Percentiles rank a stretch among this genome's conserved stretches.
Evolutionary conservation across 1,284 basidiomycete genomes (phyloP).

Genomic region (Pascua guehoae): DNA sequence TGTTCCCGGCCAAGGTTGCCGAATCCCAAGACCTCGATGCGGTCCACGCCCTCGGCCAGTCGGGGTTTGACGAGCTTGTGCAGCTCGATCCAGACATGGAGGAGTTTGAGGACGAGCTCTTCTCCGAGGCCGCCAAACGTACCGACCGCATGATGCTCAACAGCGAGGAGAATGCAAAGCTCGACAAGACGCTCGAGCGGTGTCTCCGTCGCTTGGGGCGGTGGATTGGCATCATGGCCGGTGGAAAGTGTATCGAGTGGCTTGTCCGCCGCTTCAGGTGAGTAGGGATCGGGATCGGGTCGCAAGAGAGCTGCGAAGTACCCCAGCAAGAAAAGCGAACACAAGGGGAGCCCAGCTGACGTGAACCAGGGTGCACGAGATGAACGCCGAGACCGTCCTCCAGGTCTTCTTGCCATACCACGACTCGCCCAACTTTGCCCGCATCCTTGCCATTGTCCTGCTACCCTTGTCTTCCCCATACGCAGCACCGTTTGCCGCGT

Average conservation of each 20-base stretch:
- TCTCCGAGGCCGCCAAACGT: slow-evolving; percentile 72
- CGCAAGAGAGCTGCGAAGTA: neutral
- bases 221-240: slow-evolving; percentile 74
- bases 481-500: slow-evolving; percentile 61
- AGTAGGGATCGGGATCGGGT: slow-evolving; percentile 34
- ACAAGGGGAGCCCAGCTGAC: neutral
- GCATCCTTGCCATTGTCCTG: slow-evolving; percentile 83
- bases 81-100: slow-evolving; percentile 58
- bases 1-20: slow-evolving; percentile 79
- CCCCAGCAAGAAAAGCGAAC: too few relatives aligned
- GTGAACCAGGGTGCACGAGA: slow-evolving; percentile 74
- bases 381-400: slow-evolving; percentile 78
- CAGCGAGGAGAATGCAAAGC: slow-evolving; percentile 59
- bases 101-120: slow-evolving; percentile 64
- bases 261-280: slow-evolving; percentile 87
- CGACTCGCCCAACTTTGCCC: slow-evolving; percentile 89
- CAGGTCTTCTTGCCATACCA: slow-evolving; percentile 89
- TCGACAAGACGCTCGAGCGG: slow-evolving; percentile 52
- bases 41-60: slow-evolving; percentile 74
- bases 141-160: slow-evolving; percentile 79
- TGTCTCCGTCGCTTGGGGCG: slow-evolving; percentile 72
- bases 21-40: slow-evolving; percentile 80
- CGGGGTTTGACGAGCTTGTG: slow-evolving; percentile 68
- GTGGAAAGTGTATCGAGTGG: slow-evolving; percentile 92
- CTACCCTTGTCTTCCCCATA: slow-evolving; percentile 53